These are phyloP conservation scores for Vitis labrusca DNA, from an alignment of 164 flowering plant genomes.

Conservation along the genomic window DNA sequence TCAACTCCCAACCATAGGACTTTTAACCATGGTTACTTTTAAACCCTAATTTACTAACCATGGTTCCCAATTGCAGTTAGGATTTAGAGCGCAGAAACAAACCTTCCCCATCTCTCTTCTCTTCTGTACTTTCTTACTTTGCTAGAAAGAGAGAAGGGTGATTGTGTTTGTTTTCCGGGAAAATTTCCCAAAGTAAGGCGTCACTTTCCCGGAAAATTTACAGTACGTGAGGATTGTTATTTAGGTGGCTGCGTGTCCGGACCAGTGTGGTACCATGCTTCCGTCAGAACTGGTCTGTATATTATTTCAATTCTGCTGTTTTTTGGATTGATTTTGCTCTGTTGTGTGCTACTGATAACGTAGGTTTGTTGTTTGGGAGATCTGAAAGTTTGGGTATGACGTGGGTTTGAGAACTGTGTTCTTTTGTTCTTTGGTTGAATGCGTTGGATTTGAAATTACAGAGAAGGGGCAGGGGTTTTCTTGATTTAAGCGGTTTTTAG, in stretches of 20 bases:
- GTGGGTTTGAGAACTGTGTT: background rate
- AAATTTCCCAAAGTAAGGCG: background rate
- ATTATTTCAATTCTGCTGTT: background rate
- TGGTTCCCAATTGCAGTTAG: constrained; percentile 15
- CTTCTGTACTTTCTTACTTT: constrained; percentile 4
- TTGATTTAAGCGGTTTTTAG: background rate
- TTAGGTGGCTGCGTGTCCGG: background rate
- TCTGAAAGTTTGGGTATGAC: constrained; percentile 16
- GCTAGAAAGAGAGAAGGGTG: background rate
- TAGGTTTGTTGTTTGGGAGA: constrained; percentile 9
- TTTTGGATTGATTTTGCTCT: background rate
- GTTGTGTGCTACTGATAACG: constrained; percentile 11
- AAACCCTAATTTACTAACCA: constrained; percentile 10
- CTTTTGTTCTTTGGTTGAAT: background rate
- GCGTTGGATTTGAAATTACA: constrained; percentile 7
- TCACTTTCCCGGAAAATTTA: constrained; percentile 16
- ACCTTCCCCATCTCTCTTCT: background rate
- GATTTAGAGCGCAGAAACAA: constrained; percentile 2
- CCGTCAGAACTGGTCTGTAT: constrained; percentile 23
- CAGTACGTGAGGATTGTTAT: constrained; percentile 2
- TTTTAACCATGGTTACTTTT: constrained; percentile 24
- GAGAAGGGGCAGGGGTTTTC: background rate
- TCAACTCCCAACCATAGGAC: constrained; percentile 17
- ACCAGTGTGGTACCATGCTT: constrained; percentile 4
- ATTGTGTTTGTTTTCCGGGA: constrained; percentile 18